Conservation (phyloP, 1,284 basidiomycete species). For the Cutaneotrichosporon cyanovorans region DNA sequence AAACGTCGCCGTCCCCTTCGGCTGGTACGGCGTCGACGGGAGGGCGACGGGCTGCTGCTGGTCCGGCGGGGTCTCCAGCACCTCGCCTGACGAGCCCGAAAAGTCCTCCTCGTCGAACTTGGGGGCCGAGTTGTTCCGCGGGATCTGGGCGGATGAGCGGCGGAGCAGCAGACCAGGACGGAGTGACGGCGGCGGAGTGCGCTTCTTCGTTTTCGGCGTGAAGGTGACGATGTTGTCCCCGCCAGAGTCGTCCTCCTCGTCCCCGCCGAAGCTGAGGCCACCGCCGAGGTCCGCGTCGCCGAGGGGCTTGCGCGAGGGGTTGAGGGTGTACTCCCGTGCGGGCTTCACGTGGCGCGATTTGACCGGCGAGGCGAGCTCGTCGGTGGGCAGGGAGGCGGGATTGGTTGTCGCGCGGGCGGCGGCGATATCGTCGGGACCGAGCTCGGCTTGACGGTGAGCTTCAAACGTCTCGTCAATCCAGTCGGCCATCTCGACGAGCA, state of each 20-base stretch:
- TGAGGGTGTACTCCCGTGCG: slow-evolving; percentile 29
- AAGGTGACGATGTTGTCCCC: slow-evolving; percentile 49
- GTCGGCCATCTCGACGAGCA: slow-evolving; percentile 80
- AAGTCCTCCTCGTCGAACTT: slow-evolving; percentile 38
- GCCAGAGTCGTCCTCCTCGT: slow-evolving; percentile 18
- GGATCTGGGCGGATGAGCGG: slow-evolving; percentile 27
- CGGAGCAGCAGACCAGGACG: slow-evolving; percentile 22
- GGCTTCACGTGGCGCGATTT: slow-evolving; percentile 40
- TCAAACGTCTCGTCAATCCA: slow-evolving; percentile 82
- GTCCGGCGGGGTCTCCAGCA: slow-evolving; percentile 11
- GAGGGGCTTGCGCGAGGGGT: slow-evolving; percentile 21
- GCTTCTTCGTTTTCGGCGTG: slow-evolving; percentile 45
- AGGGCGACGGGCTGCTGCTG: slow-evolving; percentile 21
- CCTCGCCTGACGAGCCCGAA: slow-evolving; percentile 33
- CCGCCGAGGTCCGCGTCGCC: slow-evolving; percentile 42
- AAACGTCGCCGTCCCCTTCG: slow-evolving; percentile 32
- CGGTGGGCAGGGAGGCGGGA: background rate
- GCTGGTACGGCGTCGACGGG: slow-evolving; percentile 8
- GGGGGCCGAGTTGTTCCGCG: slow-evolving; percentile 32
- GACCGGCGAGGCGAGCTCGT: slow-evolving; percentile 8
- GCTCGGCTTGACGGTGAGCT: slow-evolving; percentile 32
- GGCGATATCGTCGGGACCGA: slow-evolving; percentile 20
- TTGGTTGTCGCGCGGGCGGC: slow-evolving; percentile 18
- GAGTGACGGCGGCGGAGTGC: slow-evolving; percentile 41
- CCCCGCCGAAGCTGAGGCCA: slow-evolving; percentile 15